phyloP scores from a whole-genome alignment of 2,329 filamentous ascomycete species.

The Sporothrix pseudoabietina region DNA sequence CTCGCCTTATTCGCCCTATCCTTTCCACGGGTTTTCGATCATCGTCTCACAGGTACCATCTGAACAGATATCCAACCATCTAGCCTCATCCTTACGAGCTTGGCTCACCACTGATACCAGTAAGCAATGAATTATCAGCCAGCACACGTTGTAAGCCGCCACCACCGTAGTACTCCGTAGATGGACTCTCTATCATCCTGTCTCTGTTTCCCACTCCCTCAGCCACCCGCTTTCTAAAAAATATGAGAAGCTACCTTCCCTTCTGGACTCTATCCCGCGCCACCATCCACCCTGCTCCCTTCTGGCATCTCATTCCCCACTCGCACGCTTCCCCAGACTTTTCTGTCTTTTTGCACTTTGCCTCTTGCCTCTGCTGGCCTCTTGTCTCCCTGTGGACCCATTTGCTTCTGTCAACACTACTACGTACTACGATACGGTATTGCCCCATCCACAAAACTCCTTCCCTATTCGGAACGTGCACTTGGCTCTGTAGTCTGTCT shows the following conservation, averaged over 20 bases:
- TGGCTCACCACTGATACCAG: not conserved
- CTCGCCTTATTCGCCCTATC: not conserved
- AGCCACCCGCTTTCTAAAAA: not conserved
- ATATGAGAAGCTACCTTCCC: constrained; percentile 9
- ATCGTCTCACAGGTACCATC: not conserved
- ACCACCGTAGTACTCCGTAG: not conserved
- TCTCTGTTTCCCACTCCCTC: not conserved
- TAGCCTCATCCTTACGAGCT: not conserved
- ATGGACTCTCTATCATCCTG: not conserved
- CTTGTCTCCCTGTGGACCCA: not conserved
- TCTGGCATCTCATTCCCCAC: not conserved
- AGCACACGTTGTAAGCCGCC: not conserved
- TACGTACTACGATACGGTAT: not conserved
- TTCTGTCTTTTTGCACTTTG: not conserved
- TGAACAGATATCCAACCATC: not conserved
- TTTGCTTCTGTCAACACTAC: not conserved
- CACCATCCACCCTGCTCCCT: not conserved
- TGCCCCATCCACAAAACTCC: not conserved
- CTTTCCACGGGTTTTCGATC: not conserved
- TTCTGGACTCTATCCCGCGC: constrained; percentile 1
- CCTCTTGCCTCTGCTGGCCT: not conserved
- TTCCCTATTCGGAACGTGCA: not conserved
- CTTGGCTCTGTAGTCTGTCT: not conserved
- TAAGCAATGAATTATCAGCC: not conserved
- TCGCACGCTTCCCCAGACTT: not conserved